Base-by-base conservation (phyloP, 2,329 filamentous ascomycete species). In the Dactylonectria estremocensis region DNA sequence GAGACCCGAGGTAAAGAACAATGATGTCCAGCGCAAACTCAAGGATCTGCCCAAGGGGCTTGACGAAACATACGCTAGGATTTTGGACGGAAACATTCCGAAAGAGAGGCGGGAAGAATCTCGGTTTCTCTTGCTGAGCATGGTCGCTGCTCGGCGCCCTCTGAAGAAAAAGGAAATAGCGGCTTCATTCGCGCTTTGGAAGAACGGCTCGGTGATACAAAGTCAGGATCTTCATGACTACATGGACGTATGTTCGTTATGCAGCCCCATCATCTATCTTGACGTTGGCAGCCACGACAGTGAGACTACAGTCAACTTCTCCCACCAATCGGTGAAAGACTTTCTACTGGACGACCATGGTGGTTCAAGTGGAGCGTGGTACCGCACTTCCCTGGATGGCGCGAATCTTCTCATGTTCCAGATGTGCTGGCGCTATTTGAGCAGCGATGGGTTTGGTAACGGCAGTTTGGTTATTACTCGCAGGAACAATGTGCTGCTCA, bases 261-360 rank as follows among this genome's bases (percentile, higher is more conserved):
- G 28, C 49, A 52, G 49, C 9, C 33, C 49, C 9, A 52, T 52
- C 3, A 52, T 52, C 16, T 52, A 7, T 35, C 16, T 52, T 8
- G 49, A 33, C 9, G 1, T 0, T 18, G 3, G 1, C 3, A 2
- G 3, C 2, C n/a, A 11, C 2, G 28, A 11, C 2, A n/a, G 16
- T 4, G 16, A 33, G 9, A n/a, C 2, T 2, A 52, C 49, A 7
- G 24, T 52, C 28, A 52, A 52, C n/a, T 52, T 52, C n/a, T 52
- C 24, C 5, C 49, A 52, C n/a, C 49, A 52, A n/a, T 52, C 49
- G 1, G 49, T 52, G 3, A 52, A 52, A 31, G 49, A 52, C 3
- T 52, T 52, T 35, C 24, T 52, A 13, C 13, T 40, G 3, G 37
- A 40, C 37, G 3, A 14, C 37, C 2, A 40, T n/a, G n/a, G n/a